Evolutionary conservation across 129 eudicot species (phyloP).

Genomic region (Arctium minus): DNA sequence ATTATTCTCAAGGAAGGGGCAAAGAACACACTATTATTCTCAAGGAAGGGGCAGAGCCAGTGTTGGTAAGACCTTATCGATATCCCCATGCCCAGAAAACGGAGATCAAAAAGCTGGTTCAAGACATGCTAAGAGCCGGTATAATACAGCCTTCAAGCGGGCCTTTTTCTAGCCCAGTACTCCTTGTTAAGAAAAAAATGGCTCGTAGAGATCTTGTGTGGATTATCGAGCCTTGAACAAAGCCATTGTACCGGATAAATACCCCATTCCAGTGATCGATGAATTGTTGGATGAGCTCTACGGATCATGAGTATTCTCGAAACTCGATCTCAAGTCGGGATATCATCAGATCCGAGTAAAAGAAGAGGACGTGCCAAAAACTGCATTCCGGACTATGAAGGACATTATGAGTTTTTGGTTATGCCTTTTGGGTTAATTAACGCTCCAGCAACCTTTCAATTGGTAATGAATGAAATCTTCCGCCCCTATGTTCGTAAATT

Average conservation of each 20-base stretch:
- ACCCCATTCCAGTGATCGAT: no score
- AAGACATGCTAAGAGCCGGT: background rate
- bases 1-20: background rate
- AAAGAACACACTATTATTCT: no score
- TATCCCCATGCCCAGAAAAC: background rate
- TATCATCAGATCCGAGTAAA: background rate
- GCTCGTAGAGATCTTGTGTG: no score
- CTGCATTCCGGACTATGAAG: no score
- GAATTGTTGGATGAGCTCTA: background rate
- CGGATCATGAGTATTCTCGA: background rate
- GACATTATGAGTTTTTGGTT: no score
- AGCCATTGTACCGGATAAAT: no score
- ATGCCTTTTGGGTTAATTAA: no score
- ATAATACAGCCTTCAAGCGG: background rate
- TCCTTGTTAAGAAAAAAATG: background rate
- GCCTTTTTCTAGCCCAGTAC: background rate
- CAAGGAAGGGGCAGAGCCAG: background rate
- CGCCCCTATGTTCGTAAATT: no score
- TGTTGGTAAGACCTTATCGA: background rate
- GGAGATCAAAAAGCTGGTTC: background rate
- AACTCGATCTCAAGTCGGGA: background rate
- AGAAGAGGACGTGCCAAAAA: no score
- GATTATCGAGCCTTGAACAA: no score
- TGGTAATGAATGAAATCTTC: no score
- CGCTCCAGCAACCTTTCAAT: no score